A percentile compares a stretch with the other conserved stretches of the same genome.
These are phyloP conservation scores for Serendipita sp. DNA, from an alignment of 768 basidiomycete species.

Conservation along the genomic window DNA sequence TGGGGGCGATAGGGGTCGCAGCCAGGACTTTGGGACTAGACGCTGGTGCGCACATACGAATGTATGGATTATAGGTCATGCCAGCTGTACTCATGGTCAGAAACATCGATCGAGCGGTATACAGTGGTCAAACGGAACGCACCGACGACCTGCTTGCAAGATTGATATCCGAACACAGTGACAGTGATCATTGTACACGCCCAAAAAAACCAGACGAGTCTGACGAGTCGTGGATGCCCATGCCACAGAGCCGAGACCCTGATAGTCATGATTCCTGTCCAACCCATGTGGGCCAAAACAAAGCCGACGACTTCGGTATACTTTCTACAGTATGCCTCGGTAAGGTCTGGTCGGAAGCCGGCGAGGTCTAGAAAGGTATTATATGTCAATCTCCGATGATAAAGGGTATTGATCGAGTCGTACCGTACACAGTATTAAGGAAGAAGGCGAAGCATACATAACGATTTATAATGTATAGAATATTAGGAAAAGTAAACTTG, in stretches of 20 bases:
- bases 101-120: not conserved
- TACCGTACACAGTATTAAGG: not conserved
- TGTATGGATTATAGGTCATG: not conserved
- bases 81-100: not conserved
- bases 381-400: not conserved
- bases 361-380: not conserved
- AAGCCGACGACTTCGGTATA: not conserved
- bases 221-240: not conserved
- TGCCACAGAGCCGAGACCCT: not conserved
- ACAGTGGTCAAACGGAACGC: not conserved
- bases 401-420: not conserved
- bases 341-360: not conserved
- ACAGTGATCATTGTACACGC: not conserved
- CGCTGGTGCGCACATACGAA: not conserved
- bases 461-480: conserved; percentile 3
- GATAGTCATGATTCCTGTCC: not conserved
- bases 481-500: not conserved
- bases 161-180: not conserved
- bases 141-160: not conserved
- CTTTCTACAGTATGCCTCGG: not conserved
- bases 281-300: not conserved
- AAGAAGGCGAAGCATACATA: not conserved
- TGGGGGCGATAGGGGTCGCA: not conserved
- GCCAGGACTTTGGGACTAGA: not conserved
- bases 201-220: not conserved